Percentiles rank a stretch among this genome's conserved stretches.
These are phyloP conservation scores for Thymus quinquecostatus DNA, from an alignment of 257 asterid genomes.

Conservation along the genomic window DNA sequence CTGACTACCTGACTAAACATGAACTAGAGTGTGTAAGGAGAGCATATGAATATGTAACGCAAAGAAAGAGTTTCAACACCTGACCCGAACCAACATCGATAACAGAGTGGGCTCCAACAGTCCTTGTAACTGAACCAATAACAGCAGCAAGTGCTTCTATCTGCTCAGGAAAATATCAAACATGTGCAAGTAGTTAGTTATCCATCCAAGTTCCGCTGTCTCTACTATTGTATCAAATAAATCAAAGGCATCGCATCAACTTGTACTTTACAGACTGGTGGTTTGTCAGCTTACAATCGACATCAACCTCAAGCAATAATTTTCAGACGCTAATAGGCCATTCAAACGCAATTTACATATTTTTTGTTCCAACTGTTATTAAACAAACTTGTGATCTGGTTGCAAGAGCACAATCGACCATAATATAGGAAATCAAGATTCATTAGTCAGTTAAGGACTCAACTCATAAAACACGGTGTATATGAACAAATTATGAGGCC, in stretches of 20 bases:
- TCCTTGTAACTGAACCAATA: conserved; percentile 55
- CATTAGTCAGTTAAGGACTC: conserved; percentile 10
- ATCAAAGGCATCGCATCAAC: conserved; percentile 25
- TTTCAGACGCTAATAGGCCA: background rate
- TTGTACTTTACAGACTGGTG: conserved; percentile 3
- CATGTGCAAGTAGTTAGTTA: conserved; percentile 19
- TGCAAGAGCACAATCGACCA: conserved; percentile 18
- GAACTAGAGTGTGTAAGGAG: conserved; percentile 7
- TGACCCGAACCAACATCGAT: conserved; percentile 96
- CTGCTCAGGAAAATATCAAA: conserved; percentile 51
- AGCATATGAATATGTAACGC: background rate
- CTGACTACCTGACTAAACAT: conserved; percentile 5
- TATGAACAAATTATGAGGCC: background rate
- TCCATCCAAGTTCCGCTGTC: conserved; percentile 33
- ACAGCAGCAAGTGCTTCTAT: conserved; percentile 78
- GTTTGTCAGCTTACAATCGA: conserved; percentile 7
- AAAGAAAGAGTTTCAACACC: conserved; percentile 48
- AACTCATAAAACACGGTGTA: conserved; percentile 16
- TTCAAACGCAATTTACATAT: background rate
- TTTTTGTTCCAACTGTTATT: background rate
- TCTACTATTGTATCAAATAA: background rate
- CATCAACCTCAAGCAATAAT: conserved; percentile 12
- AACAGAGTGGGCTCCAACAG: conserved; percentile 58
- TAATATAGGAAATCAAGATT: conserved; percentile 12
- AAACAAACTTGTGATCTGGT: conserved; percentile 24